Conservation (phyloP, 2,329 filamentous ascomycete genomes). For the Diaporthe sp. region DNA sequence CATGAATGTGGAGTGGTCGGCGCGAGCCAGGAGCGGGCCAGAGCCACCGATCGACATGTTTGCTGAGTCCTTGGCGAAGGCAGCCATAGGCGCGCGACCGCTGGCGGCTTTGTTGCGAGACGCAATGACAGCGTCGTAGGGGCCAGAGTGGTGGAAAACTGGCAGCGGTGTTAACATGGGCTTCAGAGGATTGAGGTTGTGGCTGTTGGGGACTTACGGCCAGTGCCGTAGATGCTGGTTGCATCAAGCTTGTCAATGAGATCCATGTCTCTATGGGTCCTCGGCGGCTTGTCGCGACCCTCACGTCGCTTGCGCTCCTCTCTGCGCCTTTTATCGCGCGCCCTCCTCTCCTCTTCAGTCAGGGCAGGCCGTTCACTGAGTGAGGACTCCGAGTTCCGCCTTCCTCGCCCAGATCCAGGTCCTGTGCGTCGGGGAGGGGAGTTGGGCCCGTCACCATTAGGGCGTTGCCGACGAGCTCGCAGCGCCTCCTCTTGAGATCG, state of each 20-base stretch:
- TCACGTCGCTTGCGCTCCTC: slow-evolving; percentile 64
- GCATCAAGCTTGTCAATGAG: slow-evolving; percentile 97
- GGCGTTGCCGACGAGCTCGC: slow-evolving; percentile 59
- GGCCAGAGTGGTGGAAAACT: slow-evolving; percentile 98
- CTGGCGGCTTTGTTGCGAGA: slow-evolving; percentile 90
- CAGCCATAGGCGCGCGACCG: slow-evolving; percentile 91
- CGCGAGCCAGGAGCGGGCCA: slow-evolving; percentile 84
- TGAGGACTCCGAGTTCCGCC: slow-evolving; percentile 86
- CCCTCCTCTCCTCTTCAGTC: slow-evolving; percentile 71
- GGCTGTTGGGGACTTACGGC: slow-evolving; percentile 71
- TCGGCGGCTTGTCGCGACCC: slow-evolving; percentile 61
- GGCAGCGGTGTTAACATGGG: slow-evolving; percentile 2
- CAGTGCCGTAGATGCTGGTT: slow-evolving; percentile 94
- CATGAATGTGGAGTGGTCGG: slow-evolving; percentile 91
- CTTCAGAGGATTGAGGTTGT: slow-evolving; percentile 13
- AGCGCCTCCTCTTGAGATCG: slow-evolving; percentile 77
- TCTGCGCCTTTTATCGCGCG: slow-evolving; percentile 62
- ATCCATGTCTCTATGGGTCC: slow-evolving; percentile 74
- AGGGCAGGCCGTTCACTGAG: slow-evolving; percentile 68
- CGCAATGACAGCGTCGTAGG: slow-evolving; percentile 96
- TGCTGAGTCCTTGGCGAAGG: slow-evolving; percentile 90
- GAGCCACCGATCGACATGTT: slow-evolving; percentile 94
- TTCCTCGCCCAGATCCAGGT: slow-evolving; percentile 62
- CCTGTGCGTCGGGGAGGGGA: slow-evolving; percentile 50
- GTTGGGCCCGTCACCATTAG: slow-evolving; percentile 52